A percentile compares a stretch with the other conserved stretches of the same genome.
Evolutionary conservation across 2,329 filamentous ascomycete genomes (phyloP).

Genomic region (Mycosphaerella sp.): DNA sequence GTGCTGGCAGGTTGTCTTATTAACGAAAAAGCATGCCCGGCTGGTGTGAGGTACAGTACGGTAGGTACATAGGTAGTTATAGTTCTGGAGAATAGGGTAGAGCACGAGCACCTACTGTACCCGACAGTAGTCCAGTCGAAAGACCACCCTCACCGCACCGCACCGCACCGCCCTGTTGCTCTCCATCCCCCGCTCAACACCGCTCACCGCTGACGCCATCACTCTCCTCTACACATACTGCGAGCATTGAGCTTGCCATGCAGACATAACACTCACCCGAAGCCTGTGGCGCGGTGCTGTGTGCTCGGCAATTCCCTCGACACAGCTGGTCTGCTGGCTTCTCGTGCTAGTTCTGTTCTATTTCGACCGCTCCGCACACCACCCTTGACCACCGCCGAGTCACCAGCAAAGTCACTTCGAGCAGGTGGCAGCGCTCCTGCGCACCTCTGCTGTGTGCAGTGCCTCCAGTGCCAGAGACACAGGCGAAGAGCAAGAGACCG

Average conservation of each 20-base stretch:
- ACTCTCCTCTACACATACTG: slow-evolving; percentile 5
- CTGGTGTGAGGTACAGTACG: too few relatives aligned
- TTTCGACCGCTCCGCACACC: neutral
- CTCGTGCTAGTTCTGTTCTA: neutral
- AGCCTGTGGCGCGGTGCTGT: slow-evolving; percentile 2
- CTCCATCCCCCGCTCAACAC: slow-evolving; percentile 4
- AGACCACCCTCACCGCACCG: neutral
- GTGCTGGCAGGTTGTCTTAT: too few relatives aligned
- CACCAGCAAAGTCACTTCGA: neutral
- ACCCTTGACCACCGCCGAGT: neutral
- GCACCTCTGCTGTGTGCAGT: slow-evolving; percentile 4
- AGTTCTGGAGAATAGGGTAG: neutral
- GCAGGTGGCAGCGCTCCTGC: neutral
- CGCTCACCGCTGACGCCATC: slow-evolving; percentile 2
- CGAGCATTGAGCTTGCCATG: slow-evolving; percentile 7
- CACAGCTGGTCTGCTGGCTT: neutral
- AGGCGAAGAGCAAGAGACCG: neutral
- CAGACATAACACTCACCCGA: slow-evolving; percentile 2
- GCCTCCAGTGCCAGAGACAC: slow-evolving; percentile 1
- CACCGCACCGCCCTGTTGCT: too few relatives aligned
- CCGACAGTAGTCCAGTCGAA: too few relatives aligned
- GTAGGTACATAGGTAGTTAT: neutral
- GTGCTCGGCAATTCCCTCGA: slow-evolving; percentile 1
- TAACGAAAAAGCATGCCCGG: too few relatives aligned
- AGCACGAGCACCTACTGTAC: too few relatives aligned